Evolutionary conservation across 768 basidiomycete genomes (phyloP), one percentile per base, ranked within the genome.

Genomic region (Serendipita sp.): DNA sequence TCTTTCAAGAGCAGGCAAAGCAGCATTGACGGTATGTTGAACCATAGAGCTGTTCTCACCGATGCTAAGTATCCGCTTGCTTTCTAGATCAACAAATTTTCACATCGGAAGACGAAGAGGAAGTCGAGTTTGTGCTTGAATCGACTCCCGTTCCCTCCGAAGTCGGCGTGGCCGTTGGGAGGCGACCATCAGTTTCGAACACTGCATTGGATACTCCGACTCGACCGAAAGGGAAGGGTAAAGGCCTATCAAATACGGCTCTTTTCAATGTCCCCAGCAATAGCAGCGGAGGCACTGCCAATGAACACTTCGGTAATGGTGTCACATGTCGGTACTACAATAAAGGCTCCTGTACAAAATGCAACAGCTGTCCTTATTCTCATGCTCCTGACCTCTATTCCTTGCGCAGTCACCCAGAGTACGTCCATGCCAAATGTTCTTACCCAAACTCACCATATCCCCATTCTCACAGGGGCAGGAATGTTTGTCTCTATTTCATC

Each of bases 301-400:
- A 34, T 34, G 24, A 63, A 28, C 62, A 63, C 24, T 33, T 22
- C 11, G 62, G 62, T 38, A 63, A 63, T 34, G 62, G 62, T n/a
- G 42, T 53, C 28, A 51, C 62, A 9, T 63, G 62, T 34, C 24
- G 62, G 0, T 63, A 63, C 51, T 63, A 63, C 51, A 63, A 63
- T 38, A 51, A 63, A 51, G 41, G 50, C 3, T 51, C 50, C 17
- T 63, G 62, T 44, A 41, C 30, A 24, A 51, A 53, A 44, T 48
- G 62, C 3, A 34, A 17, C 22, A 38, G 26, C 3, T 63, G 62
- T 44, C 3, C 28, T 24, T 63, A 56, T 24, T 63, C 62, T 2
- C 62, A 63, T 56, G 51, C 62, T 1, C 34, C 62, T 17, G 62
- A 63, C 20, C 14, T 42, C 13, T 53, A 38, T 38, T 44, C 62